Evolutionary conservation across 495 filamentous ascomycete species (phyloP).

Genomic region (Trypethelium eluteriae): DNA sequence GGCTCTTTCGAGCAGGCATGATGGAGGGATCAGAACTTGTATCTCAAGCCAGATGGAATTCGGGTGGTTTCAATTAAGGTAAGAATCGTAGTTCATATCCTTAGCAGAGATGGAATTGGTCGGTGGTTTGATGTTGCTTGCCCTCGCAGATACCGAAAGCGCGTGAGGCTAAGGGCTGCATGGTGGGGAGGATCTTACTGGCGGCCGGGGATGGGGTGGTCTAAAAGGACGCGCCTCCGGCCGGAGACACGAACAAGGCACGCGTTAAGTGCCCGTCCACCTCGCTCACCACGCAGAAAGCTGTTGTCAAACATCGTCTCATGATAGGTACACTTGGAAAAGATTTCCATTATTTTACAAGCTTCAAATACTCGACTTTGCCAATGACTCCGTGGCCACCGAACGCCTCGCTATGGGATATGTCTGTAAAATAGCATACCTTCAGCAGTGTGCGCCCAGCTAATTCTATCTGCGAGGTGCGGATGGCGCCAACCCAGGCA

Average conservation of each 20-base stretch:
- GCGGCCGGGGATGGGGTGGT: constrained; percentile 6
- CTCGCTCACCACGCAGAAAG: not conserved
- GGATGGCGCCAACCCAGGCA: constrained; percentile 74
- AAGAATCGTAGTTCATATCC: not conserved
- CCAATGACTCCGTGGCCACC: not conserved
- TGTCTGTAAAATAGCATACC: not conserved
- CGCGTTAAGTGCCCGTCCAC: not conserved
- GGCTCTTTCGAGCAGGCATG: constrained; percentile 38
- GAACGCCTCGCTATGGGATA: not conserved
- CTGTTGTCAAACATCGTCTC: too few relatives aligned
- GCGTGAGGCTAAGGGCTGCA: constrained; percentile 5
- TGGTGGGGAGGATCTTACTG: constrained; percentile 10
- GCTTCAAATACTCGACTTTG: not conserved
- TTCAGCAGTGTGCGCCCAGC: not conserved
- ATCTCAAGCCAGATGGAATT: not conserved
- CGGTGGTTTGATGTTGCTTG: not conserved
- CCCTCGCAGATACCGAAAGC: not conserved
- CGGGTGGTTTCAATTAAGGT: not conserved
- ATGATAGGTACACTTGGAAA: too few relatives aligned
- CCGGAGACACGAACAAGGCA: not conserved
- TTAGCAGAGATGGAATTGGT: not conserved
- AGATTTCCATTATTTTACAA: not conserved
- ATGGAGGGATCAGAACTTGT: constrained; percentile 5
- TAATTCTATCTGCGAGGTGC: constrained; percentile 15
- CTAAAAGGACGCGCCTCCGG: constrained; percentile 10